Conservation (phyloP, 1,284 basidiomycete genomes). For the Austroboletus rostrupii region DNA sequence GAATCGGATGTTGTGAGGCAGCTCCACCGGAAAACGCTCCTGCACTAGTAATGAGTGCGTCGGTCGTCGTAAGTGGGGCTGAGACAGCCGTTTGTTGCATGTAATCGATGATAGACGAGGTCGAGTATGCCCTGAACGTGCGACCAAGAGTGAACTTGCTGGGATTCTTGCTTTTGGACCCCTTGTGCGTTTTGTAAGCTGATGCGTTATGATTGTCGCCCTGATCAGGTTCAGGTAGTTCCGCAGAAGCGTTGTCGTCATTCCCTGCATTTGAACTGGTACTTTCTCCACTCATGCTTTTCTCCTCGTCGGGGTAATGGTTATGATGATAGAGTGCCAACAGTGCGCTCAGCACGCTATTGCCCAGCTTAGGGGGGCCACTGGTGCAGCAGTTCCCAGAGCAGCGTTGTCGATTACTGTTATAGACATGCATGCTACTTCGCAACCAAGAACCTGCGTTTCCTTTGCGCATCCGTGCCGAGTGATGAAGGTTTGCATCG, state of each 20-base stretch:
- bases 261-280: conserved; percentile 25
- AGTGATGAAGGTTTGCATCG: not conserved
- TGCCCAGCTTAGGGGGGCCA: conserved; percentile 26
- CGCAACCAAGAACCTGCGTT: conserved; percentile 20
- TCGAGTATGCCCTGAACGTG: conserved; percentile 9
- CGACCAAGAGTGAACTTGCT: no score
- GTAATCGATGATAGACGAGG: conserved; percentile 24
- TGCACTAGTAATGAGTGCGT: conserved; percentile 59
- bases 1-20: conserved; percentile 44
- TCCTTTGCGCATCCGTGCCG: conserved; percentile 15
- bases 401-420: conserved; percentile 3
- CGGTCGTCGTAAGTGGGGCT: conserved; percentile 15
- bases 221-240: conserved; percentile 14
- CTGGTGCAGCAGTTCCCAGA: conserved; percentile 13
- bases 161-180: no score
- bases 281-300: conserved; percentile 26
- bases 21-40: conserved; percentile 53
- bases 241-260: conserved; percentile 15
- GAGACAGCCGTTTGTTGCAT: conserved; percentile 20
- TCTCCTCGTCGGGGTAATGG: conserved; percentile 30
- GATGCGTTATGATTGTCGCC: conserved; percentile 1
- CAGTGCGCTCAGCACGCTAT: conserved; percentile 51
- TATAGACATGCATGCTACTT: not conserved
- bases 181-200: not conserved
- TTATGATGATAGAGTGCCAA: conserved; percentile 49